phyloP scores from a whole-genome alignment of 495 filamentous ascomycete species.

The Chlorociboria aeruginascens region DNA sequence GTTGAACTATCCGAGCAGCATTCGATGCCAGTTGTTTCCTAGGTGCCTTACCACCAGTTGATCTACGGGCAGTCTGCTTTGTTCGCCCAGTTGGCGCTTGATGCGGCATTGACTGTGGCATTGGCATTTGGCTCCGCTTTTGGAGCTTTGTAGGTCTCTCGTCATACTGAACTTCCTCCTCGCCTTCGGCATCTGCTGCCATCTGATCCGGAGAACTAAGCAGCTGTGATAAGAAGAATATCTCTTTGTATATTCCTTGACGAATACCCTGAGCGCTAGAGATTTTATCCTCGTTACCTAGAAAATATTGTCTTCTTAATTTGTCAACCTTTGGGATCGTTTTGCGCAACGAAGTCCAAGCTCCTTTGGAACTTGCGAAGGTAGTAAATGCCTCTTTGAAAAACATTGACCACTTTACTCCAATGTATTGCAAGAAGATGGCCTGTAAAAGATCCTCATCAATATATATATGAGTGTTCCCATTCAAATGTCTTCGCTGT shows the following conservation, averaged over 20 bases:
- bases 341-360: slow-evolving; percentile 30
- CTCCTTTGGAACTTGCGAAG: slow-evolving; percentile 28
- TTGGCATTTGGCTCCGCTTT: not conserved
- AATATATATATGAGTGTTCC: slow-evolving; percentile 35
- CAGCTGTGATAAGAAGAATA: slow-evolving; percentile 44
- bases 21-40: slow-evolving; percentile 1
- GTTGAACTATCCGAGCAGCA: not conserved
- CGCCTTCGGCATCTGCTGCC: slow-evolving; percentile 22
- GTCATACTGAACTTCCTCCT: slow-evolving; percentile 26
- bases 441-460: slow-evolving; percentile 56
- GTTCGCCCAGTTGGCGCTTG: not conserved
- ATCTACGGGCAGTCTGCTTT: slow-evolving; percentile 3
- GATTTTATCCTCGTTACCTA: slow-evolving; percentile 19
- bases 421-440: slow-evolving; percentile 54
- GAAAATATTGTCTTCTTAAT: slow-evolving; percentile 36
- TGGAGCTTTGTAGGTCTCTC: not conserved
- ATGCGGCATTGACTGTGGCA: not conserved
- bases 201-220: slow-evolving; percentile 20
- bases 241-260: slow-evolving; percentile 27
- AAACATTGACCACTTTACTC: slow-evolving; percentile 45
- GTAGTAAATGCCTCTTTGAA: slow-evolving; percentile 34
- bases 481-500: slow-evolving; percentile 39
- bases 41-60: not conserved
- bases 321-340: slow-evolving; percentile 31
- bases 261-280: slow-evolving; percentile 25